A percentile compares a stretch with the other conserved stretches of the same genome.
Evolutionary conservation across 768 basidiomycete genomes (phyloP).

Genomic region (Auricularia sp.): DNA sequence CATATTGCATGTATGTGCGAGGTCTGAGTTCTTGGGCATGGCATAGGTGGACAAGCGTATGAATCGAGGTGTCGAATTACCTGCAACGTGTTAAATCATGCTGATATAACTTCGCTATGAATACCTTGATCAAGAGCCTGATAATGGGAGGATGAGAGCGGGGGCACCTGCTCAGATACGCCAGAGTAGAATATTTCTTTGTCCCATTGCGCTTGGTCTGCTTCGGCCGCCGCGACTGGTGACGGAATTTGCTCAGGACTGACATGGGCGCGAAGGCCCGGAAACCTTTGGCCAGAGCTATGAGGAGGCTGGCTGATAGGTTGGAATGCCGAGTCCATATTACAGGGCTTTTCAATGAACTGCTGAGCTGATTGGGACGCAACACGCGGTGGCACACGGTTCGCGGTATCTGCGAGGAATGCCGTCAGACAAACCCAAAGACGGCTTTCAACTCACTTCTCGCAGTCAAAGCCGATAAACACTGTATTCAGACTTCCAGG

Average conservation of each 20-base stretch:
- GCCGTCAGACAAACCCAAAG: no score
- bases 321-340: neutral
- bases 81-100: constrained; percentile 20
- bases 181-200: constrained; percentile 56
- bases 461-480: no score
- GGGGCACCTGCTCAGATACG: constrained; percentile 48
- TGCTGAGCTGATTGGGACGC: neutral
- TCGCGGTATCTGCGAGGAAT: no score
- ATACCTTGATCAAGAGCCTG: constrained; percentile 84
- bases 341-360: neutral
- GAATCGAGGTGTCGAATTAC: constrained; percentile 88
- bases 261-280: constrained; percentile 72
- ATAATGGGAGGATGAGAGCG: constrained; percentile 80
- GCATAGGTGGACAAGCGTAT: constrained; percentile 85
- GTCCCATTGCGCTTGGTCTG: constrained; percentile 73
- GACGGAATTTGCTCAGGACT: constrained; percentile 90
- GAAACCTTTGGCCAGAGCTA: constrained; percentile 44
- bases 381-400: no score
- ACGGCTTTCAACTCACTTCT: no score
- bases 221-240: constrained; percentile 65
- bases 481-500: no score
- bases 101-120: constrained; percentile 3
- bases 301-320: constrained; percentile 64
- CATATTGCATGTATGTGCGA: constrained; percentile 72
- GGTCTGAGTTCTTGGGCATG: constrained; percentile 67